These are phyloP conservation scores for Claviceps africana DNA, from an alignment of 2,329 filamentous ascomycete species.

Conservation along the genomic window DNA sequence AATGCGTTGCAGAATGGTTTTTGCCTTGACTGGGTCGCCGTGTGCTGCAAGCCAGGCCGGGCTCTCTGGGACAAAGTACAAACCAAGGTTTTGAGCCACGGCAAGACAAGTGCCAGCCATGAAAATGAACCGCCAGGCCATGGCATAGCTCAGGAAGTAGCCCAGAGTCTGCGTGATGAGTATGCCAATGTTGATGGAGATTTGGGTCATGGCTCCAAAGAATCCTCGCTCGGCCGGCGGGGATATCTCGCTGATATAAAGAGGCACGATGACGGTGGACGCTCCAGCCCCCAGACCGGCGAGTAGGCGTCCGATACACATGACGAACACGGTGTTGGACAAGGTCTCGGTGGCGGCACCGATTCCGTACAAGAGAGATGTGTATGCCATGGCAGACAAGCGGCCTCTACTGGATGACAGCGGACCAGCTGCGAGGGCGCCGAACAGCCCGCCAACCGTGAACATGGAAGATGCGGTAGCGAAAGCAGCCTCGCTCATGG, in stretches of 20 bases:
- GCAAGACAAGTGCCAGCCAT: conserved; percentile 58
- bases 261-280: conserved; percentile 79
- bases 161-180: conserved; percentile 70
- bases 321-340: conserved; percentile 48
- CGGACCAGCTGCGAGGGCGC: conserved; percentile 67
- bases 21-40: conserved; percentile 46
- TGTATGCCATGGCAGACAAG: conserved; percentile 60
- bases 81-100: conserved; percentile 48
- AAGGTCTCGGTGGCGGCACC: conserved; percentile 67
- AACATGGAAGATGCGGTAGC: conserved; percentile 82
- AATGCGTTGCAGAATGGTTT: conserved; percentile 57
- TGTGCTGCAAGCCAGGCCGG: conserved; percentile 72
- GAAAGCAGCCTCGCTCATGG: conserved; percentile 70
- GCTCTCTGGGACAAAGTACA: conserved; percentile 73
- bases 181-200: conserved; percentile 88
- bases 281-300: conserved; percentile 78
- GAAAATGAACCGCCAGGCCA: conserved; percentile 73
- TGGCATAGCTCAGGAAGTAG: conserved; percentile 70
- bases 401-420: conserved; percentile 67
- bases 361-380: conserved; percentile 58
- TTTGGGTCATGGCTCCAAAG: conserved; percentile 75
- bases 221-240: conserved; percentile 62
- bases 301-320: conserved; percentile 63
- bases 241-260: conserved; percentile 88
- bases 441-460: conserved; percentile 74